Evolutionary conservation across 805 yeast genomes (phyloP).

Genomic region (Saccharomyces jurei): DNA sequence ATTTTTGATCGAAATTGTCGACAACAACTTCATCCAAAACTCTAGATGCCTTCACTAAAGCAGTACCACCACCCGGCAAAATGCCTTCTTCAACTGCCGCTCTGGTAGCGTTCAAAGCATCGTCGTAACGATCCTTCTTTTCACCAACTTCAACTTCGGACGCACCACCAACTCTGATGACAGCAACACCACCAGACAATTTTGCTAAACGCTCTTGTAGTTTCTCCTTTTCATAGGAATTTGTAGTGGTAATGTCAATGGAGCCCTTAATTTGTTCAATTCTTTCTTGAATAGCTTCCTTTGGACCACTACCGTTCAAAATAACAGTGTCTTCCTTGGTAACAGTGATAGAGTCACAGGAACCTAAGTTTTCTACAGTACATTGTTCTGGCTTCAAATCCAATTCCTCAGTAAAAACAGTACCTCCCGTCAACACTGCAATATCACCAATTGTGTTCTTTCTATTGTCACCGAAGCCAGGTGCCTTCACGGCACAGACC

Average conservation of each 20-base stretch:
- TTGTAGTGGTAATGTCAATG: slow-evolving; percentile 58
- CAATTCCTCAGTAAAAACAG: slow-evolving; percentile 77
- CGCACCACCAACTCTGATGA: slow-evolving; percentile 92
- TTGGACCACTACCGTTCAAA: slow-evolving; percentile 84
- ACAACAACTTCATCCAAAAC: slow-evolving; percentile 62
- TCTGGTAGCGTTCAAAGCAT: slow-evolving; percentile 96
- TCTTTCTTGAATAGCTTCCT: slow-evolving; percentile 73
- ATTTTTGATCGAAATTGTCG: slow-evolving; percentile 89
- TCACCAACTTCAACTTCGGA: slow-evolving; percentile 98
- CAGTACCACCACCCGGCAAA: slow-evolving; percentile 99
- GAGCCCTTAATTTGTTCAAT: slow-evolving; percentile 88
- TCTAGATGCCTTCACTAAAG: slow-evolving; percentile 84
- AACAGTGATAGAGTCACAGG: slow-evolving; percentile 83
- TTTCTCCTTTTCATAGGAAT: slow-evolving; percentile 93
- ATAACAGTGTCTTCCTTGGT: slow-evolving; percentile 94
- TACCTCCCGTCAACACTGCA: slow-evolving; percentile 91
- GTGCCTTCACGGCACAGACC: slow-evolving; percentile 95
- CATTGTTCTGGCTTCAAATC: slow-evolving; percentile 95
- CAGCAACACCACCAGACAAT: slow-evolving; percentile 97
- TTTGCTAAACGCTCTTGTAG: slow-evolving; percentile 95
- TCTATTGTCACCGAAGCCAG: slow-evolving; percentile 98
- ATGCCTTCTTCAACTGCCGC: slow-evolving; percentile 99
- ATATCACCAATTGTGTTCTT: slow-evolving; percentile 92
- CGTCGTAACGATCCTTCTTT: slow-evolving; percentile 98
- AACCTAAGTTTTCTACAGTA: slow-evolving; percentile 80